Conservation (phyloP, 2,329 filamentous ascomycete species). For the Venturia nashicola region DNA sequence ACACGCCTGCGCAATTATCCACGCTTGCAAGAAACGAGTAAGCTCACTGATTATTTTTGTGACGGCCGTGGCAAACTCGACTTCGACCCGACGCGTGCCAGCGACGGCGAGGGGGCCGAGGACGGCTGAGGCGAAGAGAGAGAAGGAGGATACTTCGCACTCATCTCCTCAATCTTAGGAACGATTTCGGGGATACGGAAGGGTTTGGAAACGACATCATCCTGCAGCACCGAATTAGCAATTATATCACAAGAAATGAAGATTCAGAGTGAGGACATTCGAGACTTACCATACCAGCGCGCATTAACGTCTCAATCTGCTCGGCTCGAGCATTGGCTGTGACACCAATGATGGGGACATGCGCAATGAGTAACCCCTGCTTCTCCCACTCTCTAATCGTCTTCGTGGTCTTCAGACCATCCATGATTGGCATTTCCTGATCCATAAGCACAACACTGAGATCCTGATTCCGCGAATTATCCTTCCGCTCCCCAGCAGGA, state of each 20-base stretch:
- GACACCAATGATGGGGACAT: slow-evolving; percentile 29
- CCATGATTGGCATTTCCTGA: slow-evolving; percentile 32
- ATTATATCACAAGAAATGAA: background rate
- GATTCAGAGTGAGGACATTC: too few species aligned
- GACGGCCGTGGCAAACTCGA: background rate
- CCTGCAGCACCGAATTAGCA: slow-evolving; percentile 17
- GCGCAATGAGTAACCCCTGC: slow-evolving; percentile 20
- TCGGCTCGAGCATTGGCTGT: slow-evolving; percentile 29
- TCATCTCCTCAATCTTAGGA: slow-evolving; percentile 37
- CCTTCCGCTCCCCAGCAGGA: background rate
- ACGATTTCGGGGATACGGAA: slow-evolving; percentile 38
- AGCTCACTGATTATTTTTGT: background rate
- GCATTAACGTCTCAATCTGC: slow-evolving; percentile 26
- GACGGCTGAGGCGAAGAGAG: background rate
- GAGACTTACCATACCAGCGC: slow-evolving; percentile 23
- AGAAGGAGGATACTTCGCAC: background rate
- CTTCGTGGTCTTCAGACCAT: slow-evolving; percentile 25
- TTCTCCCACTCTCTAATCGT: slow-evolving; percentile 25
- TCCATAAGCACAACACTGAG: slow-evolving; percentile 20
- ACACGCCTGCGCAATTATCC: background rate
- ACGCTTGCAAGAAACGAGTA: background rate
- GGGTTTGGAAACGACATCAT: slow-evolving; percentile 38
- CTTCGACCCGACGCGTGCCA: background rate
- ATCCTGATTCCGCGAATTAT: background rate
- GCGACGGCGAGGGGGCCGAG: background rate